Evolutionary conservation across 2,329 filamentous ascomycete genomes (phyloP).

Genomic region (Alternaria postmessia): DNA sequence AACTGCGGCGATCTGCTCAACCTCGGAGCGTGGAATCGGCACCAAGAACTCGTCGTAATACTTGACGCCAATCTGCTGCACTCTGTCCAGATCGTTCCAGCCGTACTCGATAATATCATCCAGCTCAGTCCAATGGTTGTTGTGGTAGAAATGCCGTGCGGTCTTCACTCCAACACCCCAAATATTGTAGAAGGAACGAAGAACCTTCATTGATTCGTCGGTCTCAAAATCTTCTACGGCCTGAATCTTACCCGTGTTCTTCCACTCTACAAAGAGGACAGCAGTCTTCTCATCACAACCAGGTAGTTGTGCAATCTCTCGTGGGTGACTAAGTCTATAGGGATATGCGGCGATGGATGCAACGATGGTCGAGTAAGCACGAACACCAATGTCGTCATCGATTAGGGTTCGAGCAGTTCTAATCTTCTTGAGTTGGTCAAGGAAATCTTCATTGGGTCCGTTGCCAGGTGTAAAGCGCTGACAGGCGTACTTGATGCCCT

Average conservation of each 20-base stretch:
- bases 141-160: constrained; percentile 80
- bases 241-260: constrained; percentile 65
- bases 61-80: constrained; percentile 93
- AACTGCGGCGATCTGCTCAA: constrained; percentile 70
- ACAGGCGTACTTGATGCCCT: constrained; percentile 77
- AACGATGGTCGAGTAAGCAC: constrained; percentile 88
- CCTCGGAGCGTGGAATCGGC: constrained; percentile 76
- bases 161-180: constrained; percentile 91
- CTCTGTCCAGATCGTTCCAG: constrained; percentile 76
- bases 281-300: constrained; percentile 85
- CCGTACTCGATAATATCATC: constrained; percentile 87
- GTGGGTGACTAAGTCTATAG: constrained; percentile 56
- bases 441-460: constrained; percentile 77
- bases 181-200: constrained; percentile 80
- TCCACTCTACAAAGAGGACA: constrained; percentile 79
- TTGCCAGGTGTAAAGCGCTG: constrained; percentile 76
- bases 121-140: constrained; percentile 79
- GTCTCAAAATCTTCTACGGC: constrained; percentile 71
- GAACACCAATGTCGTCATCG: constrained; percentile 78
- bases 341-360: constrained; percentile 86
- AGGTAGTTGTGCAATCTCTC: constrained; percentile 66
- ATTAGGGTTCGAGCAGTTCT: constrained; percentile 73
- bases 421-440: constrained; percentile 77
- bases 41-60: constrained; percentile 85
- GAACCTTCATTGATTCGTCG: constrained; percentile 69